phyloP scores from a whole-genome alignment of 805 yeast species.

The Metschnikowia hibisci region DNA sequence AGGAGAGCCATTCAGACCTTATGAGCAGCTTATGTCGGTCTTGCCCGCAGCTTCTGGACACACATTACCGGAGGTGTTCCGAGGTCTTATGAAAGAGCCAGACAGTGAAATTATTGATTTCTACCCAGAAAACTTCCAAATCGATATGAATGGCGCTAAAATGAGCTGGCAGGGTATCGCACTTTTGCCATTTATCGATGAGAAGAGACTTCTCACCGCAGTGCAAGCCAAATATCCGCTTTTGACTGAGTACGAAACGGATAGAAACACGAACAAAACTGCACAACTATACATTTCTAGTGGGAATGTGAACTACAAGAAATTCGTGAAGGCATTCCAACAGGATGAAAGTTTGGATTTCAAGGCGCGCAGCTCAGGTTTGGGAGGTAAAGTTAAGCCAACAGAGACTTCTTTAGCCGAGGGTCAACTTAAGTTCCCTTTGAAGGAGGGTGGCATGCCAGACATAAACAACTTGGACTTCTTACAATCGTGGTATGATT shows the following conservation, averaged over 20 bases:
- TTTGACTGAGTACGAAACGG: constrained; percentile 62
- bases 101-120: constrained; percentile 85
- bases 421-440: constrained; percentile 40
- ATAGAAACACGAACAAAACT: constrained; percentile 65
- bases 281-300: constrained; percentile 69
- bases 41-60: constrained; percentile 92
- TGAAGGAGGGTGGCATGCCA: constrained; percentile 45
- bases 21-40: constrained; percentile 91
- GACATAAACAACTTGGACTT: constrained; percentile 39
- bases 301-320: constrained; percentile 48
- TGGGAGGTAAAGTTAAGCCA: constrained; percentile 53
- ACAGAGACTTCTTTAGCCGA: constrained; percentile 33
- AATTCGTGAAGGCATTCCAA: constrained; percentile 32
- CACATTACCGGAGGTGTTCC: constrained; percentile 74
- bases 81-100: constrained; percentile 74
- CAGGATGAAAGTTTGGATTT: constrained; percentile 39
- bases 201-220: constrained; percentile 59
- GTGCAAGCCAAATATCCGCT: constrained; percentile 62
- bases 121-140: constrained; percentile 81
- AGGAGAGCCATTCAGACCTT: constrained; percentile 85
- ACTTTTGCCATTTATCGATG: constrained; percentile 86
- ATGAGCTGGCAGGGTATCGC: constrained; percentile 96
- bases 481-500: constrained; percentile 47
- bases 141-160: constrained; percentile 94
- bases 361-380: constrained; percentile 48